phyloP scores from a whole-genome alignment of 2,329 filamentous ascomycete species.

The Ramichloridium luteum region DNA sequence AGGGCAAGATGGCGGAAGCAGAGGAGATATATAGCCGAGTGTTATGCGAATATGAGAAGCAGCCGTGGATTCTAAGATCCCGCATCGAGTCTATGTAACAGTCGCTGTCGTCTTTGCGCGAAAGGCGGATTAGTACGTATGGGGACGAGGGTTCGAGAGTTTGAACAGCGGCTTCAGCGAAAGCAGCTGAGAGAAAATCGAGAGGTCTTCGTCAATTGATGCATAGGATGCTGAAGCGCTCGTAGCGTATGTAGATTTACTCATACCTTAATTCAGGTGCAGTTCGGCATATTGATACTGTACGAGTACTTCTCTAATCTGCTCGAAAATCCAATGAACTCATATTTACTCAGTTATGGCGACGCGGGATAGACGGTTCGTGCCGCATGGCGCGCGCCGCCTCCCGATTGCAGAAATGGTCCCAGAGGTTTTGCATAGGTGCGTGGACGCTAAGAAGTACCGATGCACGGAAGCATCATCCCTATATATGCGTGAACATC shows the following conservation, averaged over 20 bases:
- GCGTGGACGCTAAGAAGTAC: no score
- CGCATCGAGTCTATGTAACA: background rate
- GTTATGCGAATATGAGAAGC: slow-evolving; percentile 1
- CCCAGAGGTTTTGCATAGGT: no score
- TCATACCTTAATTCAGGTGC: background rate
- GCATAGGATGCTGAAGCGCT: slow-evolving; percentile 1
- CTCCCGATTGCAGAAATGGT: no score
- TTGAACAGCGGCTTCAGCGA: background rate
- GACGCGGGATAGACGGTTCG: no score
- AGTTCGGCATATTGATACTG: no score
- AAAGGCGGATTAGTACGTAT: background rate
- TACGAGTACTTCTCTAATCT: no score
- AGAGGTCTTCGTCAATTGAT: background rate
- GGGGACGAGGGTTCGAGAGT: background rate
- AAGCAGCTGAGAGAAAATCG: no score
- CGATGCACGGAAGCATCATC: no score
- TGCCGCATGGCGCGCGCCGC: no score
- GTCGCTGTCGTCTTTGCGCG: background rate
- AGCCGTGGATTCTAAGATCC: background rate
- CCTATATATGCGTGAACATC: no score
- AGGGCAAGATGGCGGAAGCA: slow-evolving; percentile 3
- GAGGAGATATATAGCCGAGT: background rate
- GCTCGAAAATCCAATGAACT: no score
- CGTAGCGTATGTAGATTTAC: background rate
- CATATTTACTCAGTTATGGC: no score